Percentiles rank a stretch among this genome's conserved stretches.
phyloP scores from a whole-genome alignment of 345 rosid genomes.

The Kernera saxatilis region DNA sequence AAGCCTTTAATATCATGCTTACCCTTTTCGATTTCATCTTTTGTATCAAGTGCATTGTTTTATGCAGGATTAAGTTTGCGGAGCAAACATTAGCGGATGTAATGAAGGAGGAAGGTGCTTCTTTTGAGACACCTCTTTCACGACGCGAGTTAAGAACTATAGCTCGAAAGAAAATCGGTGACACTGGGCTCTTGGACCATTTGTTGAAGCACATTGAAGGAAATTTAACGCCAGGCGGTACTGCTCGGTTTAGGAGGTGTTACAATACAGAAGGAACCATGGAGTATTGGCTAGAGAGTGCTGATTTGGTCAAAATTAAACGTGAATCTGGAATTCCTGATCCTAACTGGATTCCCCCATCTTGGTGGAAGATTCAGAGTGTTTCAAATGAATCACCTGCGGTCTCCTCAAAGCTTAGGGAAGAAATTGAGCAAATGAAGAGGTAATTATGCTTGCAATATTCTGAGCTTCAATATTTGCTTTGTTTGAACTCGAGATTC shows the following conservation, averaged over 20 bases:
- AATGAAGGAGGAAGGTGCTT: slow-evolving; percentile 73
- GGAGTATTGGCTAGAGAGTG: slow-evolving; percentile 93
- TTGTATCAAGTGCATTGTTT: background rate
- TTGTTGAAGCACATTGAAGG: slow-evolving; percentile 87
- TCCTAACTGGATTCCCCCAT: slow-evolving; percentile 54
- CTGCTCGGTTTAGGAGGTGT: slow-evolving; percentile 78
- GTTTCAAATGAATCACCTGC: slow-evolving; percentile 34
- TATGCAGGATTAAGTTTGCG: slow-evolving; percentile 59
- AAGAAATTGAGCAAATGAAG: slow-evolving; percentile 55
- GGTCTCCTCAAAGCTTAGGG: slow-evolving; percentile 44
- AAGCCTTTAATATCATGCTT: background rate
- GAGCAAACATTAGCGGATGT: slow-evolving; percentile 62
- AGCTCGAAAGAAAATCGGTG: slow-evolving; percentile 72
- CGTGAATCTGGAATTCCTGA: slow-evolving; percentile 61
- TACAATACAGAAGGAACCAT: slow-evolving; percentile 71
- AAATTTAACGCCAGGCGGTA: slow-evolving; percentile 78
- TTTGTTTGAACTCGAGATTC: background rate
- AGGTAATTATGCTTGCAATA: slow-evolving; percentile 28
- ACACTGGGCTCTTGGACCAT: slow-evolving; percentile 95
- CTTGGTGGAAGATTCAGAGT: slow-evolving; percentile 50
- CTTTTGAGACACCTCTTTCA: slow-evolving; percentile 57
- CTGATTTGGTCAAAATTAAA: slow-evolving; percentile 57
- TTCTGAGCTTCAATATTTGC: background rate
- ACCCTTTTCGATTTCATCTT: background rate
- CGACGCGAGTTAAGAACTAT: slow-evolving; percentile 50